phyloP scores from a whole-genome alignment of 495 filamentous ascomycete species.

The Podospora tetraspora region DNA sequence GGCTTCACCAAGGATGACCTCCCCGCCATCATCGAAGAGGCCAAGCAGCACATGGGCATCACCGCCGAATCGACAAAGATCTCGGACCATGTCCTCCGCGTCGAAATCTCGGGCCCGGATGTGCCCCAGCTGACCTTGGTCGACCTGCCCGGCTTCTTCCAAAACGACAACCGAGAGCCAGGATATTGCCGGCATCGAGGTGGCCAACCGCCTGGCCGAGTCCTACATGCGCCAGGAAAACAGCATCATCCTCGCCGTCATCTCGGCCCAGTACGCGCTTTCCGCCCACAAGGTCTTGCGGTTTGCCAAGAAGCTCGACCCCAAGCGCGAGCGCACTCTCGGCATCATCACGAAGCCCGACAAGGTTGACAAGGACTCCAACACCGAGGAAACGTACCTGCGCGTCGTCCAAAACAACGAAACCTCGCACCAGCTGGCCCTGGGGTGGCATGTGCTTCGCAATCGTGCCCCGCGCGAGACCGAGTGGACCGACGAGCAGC shows the following conservation, averaged over 20 bases:
- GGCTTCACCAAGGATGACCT: conserved; percentile 29
- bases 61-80: conserved; percentile 35
- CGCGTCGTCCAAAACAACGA: conserved; percentile 17
- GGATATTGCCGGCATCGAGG: conserved; percentile 37
- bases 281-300: conserved; percentile 47
- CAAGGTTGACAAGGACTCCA: conserved; percentile 29
- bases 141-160: conserved; percentile 58
- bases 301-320: conserved; percentile 39
- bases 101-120: conserved; percentile 57
- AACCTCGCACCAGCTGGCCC: conserved; percentile 13
- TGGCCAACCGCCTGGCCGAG: conserved; percentile 47
- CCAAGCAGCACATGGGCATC: conserved; percentile 46
- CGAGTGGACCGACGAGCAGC: conserved; percentile 17
- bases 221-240: conserved; percentile 52
- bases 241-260: conserved; percentile 56
- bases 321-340: conserved; percentile 43
- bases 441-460: conserved; percentile 61
- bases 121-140: conserved; percentile 57
- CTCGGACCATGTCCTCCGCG: conserved; percentile 53
- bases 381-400: conserved; percentile 13
- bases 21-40: conserved; percentile 44
- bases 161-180: conserved; percentile 40
- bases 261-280: conserved; percentile 48
- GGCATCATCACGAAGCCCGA: conserved; percentile 57
- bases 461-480: conserved; percentile 50